Evolutionary conservation across 2,329 filamentous ascomycete genomes (phyloP).

Genomic region (Monosporascus cannonballus): DNA sequence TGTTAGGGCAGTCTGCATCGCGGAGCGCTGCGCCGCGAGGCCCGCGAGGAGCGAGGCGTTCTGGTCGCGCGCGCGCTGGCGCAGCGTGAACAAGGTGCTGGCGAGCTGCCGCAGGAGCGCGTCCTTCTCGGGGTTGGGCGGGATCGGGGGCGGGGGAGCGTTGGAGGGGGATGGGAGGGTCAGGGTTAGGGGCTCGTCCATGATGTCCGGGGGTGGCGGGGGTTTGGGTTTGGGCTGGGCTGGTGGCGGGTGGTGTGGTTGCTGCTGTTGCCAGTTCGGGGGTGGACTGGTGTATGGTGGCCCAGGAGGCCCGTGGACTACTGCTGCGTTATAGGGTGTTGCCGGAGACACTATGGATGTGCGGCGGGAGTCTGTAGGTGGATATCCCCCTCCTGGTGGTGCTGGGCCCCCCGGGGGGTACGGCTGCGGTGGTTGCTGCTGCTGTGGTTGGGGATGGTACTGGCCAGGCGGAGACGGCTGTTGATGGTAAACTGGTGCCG

Average conservation of each 20-base stretch:
- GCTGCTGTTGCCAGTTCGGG: constrained; percentile 20
- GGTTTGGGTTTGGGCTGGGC: constrained; percentile 31
- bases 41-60: constrained; percentile 70
- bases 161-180: constrained; percentile 41
- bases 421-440: constrained; percentile 19
- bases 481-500: constrained; percentile 16
- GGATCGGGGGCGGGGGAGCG: constrained; percentile 73
- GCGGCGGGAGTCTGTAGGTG: constrained; percentile 10
- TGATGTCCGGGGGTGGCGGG: constrained; percentile 45
- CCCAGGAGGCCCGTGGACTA: constrained; percentile 1
- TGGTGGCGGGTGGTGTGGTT: constrained; percentile 18
- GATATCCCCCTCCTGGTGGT: not conserved
- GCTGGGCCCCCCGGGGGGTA: constrained; percentile 16
- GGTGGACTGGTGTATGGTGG: constrained; percentile 15
- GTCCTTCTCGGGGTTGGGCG: constrained; percentile 94
- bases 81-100: constrained; percentile 59
- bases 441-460: constrained; percentile 17
- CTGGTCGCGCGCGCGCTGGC: constrained; percentile 63
- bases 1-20: constrained; percentile 64
- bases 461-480: constrained; percentile 20
- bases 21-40: constrained; percentile 70
- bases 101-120: constrained; percentile 74
- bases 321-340: constrained; percentile 10
- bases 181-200: constrained; percentile 52
- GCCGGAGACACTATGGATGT: constrained; percentile 12